A percentile compares a stretch with the other conserved stretches of the same genome.
These are phyloP conservation scores for Pleurotus tuber-regium DNA, from an alignment of 768 basidiomycete genomes.

Conservation along the genomic window DNA sequence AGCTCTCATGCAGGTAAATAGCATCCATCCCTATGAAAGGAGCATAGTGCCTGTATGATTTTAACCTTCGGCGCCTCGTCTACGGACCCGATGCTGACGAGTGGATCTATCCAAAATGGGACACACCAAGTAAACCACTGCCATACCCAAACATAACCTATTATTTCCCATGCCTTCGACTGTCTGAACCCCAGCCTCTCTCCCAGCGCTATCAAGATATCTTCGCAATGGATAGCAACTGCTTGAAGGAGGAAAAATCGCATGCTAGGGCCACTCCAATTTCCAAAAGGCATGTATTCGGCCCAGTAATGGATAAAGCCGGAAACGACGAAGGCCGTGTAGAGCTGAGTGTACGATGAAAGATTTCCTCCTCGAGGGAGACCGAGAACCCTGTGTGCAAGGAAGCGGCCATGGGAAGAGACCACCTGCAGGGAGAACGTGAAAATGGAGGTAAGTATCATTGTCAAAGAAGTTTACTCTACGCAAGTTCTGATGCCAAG, in stretches of 20 bases:
- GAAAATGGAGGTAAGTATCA: neutral
- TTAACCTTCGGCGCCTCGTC: neutral
- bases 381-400: slow-evolving; percentile 14
- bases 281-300: slow-evolving; percentile 18
- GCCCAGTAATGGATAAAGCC: slow-evolving; percentile 24
- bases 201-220: slow-evolving; percentile 20
- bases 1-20: neutral
- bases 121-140: slow-evolving; percentile 14
- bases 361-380: slow-evolving; percentile 18
- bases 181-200: neutral
- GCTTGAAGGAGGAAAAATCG: slow-evolving; percentile 27
- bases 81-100: neutral
- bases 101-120: neutral
- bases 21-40: neutral
- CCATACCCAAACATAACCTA: slow-evolving; percentile 17
- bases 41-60: neutral
- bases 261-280: slow-evolving; percentile 13
- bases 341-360: slow-evolving; percentile 27
- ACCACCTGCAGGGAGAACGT: neutral
- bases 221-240: slow-evolving; percentile 29
- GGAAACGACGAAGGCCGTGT: slow-evolving; percentile 29
- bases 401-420: neutral
- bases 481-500: slow-evolving; percentile 30
- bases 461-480: slow-evolving; percentile 10
- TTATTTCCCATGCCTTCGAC: neutral